Evolutionary conservation across 225 moss, liverwort and hornwort species (phyloP).

Genomic region (Rhytidiadelphus loreus): DNA sequence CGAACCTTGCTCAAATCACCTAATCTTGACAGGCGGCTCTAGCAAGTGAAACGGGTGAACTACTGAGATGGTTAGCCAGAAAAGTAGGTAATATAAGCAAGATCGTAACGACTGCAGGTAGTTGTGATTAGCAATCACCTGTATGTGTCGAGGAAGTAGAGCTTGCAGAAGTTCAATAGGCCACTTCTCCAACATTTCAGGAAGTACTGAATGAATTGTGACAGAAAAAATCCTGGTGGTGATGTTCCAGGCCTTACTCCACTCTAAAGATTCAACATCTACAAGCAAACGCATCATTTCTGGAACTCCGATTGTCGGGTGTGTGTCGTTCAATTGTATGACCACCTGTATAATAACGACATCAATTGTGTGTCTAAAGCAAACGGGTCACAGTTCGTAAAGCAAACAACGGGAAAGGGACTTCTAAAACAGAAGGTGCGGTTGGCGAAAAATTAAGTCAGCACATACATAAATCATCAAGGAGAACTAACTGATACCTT

Average conservation of each 20-base stretch:
- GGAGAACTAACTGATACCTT: conserved; percentile 34
- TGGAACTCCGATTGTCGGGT: conserved; percentile 77
- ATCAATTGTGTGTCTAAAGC: neutral
- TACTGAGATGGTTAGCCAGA: neutral
- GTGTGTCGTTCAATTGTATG: conserved; percentile 89
- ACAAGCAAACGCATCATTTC: conserved; percentile 76
- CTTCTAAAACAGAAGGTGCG: neutral
- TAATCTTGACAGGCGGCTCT: neutral
- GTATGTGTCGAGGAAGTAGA: conserved; percentile 74
- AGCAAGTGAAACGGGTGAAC: neutral
- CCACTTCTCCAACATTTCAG: conserved; percentile 77
- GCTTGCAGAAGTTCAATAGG: conserved; percentile 65
- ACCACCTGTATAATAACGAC: conserved; percentile 42
- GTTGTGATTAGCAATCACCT: conserved; percentile 29
- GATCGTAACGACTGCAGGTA: neutral
- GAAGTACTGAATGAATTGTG: conserved; percentile 73
- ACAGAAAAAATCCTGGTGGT: conserved; percentile 61
- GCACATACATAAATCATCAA: neutral
- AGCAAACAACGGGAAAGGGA: neutral
- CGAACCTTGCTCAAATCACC: neutral
- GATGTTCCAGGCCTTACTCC: conserved; percentile 65
- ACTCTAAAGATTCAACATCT: conserved; percentile 75
- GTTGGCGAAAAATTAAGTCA: neutral
- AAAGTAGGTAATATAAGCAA: neutral
- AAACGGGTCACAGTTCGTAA: neutral